Percentiles rank a stretch among this genome's conserved stretches.
phyloP scores from a whole-genome alignment of 75 land plant genomes.

The Sequoia sempervirens region DNA sequence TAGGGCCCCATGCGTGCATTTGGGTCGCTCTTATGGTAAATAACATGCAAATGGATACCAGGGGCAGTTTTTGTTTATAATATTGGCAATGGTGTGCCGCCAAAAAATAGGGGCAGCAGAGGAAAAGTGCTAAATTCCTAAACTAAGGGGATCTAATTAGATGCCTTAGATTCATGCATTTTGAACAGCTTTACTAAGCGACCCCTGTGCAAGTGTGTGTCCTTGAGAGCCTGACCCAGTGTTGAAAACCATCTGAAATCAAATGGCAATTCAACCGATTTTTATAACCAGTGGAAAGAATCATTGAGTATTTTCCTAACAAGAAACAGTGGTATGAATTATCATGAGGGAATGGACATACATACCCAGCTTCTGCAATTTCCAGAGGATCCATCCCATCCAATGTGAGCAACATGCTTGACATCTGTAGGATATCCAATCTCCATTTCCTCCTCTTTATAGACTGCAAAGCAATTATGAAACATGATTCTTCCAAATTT shows the following conservation, averaged over 20 bases:
- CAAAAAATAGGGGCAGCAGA: background rate
- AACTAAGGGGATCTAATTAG: background rate
- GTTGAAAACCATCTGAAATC: background rate
- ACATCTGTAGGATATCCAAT: conserved; percentile 81
- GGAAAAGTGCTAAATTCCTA: background rate
- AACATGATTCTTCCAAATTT: background rate
- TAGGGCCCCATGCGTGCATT: background rate
- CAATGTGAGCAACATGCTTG: conserved; percentile 80
- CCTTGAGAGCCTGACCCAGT: background rate
- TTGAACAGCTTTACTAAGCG: background rate
- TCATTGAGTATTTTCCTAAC: background rate
- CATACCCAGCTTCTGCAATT: conserved; percentile 62
- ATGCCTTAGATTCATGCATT: background rate
- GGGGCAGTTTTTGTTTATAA: background rate
- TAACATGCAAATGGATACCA: background rate
- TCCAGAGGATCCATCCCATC: conserved; percentile 71
- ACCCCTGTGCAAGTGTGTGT: background rate
- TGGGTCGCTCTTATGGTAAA: background rate
- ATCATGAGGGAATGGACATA: background rate
- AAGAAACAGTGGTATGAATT: background rate
- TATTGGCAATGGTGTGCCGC: background rate
- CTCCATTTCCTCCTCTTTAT: conserved; percentile 57
- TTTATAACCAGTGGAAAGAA: background rate
- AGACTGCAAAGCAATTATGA: conserved; percentile 9
- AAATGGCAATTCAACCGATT: background rate